Percentiles rank a stretch among this genome's conserved stretches.
These are phyloP conservation scores for Tetrapisispora namnaoensis DNA, from an alignment of 805 yeast genomes.

Conservation along the genomic window DNA sequence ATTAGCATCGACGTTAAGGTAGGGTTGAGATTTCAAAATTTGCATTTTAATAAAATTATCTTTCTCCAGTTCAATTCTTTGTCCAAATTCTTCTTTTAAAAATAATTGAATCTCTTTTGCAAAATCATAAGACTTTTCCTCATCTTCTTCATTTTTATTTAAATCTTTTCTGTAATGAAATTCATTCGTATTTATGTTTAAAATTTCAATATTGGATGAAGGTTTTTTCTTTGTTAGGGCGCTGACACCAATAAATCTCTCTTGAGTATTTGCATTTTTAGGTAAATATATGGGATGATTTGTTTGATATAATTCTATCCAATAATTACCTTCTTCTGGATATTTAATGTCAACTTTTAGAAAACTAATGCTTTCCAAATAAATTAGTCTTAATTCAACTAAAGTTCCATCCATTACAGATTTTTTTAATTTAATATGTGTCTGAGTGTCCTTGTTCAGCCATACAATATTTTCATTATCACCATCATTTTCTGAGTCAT, in stretches of 20 bases:
- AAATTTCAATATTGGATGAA: slow-evolving; percentile 55
- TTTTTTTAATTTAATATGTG: slow-evolving; percentile 14
- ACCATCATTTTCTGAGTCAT: slow-evolving; percentile 20
- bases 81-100: slow-evolving; percentile 17
- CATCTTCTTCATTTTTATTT: slow-evolving; percentile 9
- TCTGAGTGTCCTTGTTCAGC: slow-evolving; percentile 7
- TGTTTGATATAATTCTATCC: slow-evolving; percentile 23
- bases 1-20: not conserved
- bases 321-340: slow-evolving; percentile 14
- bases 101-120: slow-evolving; percentile 17
- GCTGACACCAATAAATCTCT: slow-evolving; percentile 54
- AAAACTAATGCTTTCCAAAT: slow-evolving; percentile 21
- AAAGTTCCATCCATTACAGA: slow-evolving; percentile 10
- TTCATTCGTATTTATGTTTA: slow-evolving; percentile 43
- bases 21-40: slow-evolving; percentile 16
- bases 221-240: slow-evolving; percentile 32
- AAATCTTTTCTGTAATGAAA: slow-evolving; percentile 27
- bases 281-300: slow-evolving; percentile 14
- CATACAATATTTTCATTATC: slow-evolving; percentile 10
- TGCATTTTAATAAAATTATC: slow-evolving; percentile 18
- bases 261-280: slow-evolving; percentile 17
- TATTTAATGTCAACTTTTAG: slow-evolving; percentile 23
- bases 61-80: slow-evolving; percentile 11
- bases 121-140: slow-evolving; percentile 13
- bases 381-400: slow-evolving; percentile 15